A percentile compares a stretch with the other conserved stretches of the same genome.
phyloP scores from a whole-genome alignment of 495 filamentous ascomycete species.

The Cercophora newfieldiana region DNA sequence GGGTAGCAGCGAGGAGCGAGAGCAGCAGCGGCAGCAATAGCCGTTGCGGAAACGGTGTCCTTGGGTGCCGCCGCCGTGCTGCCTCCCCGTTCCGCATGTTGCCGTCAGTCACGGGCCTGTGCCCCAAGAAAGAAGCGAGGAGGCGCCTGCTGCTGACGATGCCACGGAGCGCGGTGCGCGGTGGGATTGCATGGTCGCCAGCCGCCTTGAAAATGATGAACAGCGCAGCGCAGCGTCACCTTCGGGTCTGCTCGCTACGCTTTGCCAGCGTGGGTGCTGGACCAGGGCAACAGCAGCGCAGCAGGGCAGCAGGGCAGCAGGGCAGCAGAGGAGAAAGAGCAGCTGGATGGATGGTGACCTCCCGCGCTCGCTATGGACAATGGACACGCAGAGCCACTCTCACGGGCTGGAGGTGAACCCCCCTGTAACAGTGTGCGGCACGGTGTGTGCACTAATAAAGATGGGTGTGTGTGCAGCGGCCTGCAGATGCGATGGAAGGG shows the following conservation, averaged over 20 bases:
- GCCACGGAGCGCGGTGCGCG: neutral
- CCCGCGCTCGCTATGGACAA: neutral
- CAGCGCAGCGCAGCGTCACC: constrained; percentile 2
- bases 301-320: too few species aligned
- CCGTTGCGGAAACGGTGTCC: neutral
- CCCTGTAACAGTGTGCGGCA: constrained; percentile 1
- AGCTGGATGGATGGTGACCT: neutral
- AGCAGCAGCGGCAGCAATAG: neutral
- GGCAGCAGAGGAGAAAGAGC: too few species aligned
- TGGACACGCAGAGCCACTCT: neutral
- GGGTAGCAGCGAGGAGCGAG: neutral
- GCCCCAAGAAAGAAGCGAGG: neutral
- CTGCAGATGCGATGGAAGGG: constrained; percentile 36
- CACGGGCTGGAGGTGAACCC: neutral
- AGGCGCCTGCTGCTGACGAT: constrained; percentile 1
- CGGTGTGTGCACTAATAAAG: constrained; percentile 15
- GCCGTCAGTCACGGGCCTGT: constrained; percentile 16
- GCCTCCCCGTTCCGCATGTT: constrained; percentile 9
- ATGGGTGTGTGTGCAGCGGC: constrained; percentile 22
- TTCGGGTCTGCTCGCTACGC: constrained; percentile 11
- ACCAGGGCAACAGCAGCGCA: neutral
- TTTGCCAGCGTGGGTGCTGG: neutral
- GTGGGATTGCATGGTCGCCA: constrained; percentile 12
- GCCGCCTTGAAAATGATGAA: neutral
- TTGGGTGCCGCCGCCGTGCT: neutral